These are phyloP conservation scores for Nepenthes mirabilis DNA, from an alignment of 148 eudicot genomes.

Conservation along the genomic window DNA sequence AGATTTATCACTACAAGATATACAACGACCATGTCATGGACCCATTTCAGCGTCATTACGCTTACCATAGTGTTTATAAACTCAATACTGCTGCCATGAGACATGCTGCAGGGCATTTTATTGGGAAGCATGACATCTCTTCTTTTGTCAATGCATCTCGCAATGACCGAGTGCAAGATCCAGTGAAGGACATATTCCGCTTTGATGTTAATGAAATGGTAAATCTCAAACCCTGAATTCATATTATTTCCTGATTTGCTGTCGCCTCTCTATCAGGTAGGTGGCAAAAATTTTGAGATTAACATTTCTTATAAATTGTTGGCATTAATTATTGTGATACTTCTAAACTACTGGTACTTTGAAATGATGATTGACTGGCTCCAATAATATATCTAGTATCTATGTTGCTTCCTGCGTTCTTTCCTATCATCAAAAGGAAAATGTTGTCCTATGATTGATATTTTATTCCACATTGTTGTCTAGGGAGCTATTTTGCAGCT, in stretches of 20 bases:
- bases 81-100: conserved; percentile 58
- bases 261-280: too few relatives aligned
- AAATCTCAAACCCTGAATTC: conserved; percentile 5
- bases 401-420: background rate
- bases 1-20: conserved; percentile 75
- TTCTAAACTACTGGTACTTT: background rate
- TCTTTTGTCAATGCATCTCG: conserved; percentile 66
- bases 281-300: too few relatives aligned
- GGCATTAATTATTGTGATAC: too few relatives aligned
- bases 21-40: conserved; percentile 63
- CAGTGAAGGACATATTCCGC: conserved; percentile 64
- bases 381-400: background rate
- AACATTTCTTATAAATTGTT: too few relatives aligned
- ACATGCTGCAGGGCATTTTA: conserved; percentile 54
- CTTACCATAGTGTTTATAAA: conserved; percentile 60
- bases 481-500: conserved; percentile 83
- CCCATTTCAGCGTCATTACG: conserved; percentile 59
- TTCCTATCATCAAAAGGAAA: background rate
- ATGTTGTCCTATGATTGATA: background rate
- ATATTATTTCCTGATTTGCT: too few relatives aligned
- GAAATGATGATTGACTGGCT: background rate
- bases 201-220: conserved; percentile 70
- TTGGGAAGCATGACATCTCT: conserved; percentile 73
- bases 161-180: conserved; percentile 44
- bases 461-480: conserved; percentile 8